These are phyloP conservation scores for Aechmea fasciata DNA, from an alignment of 176 grass and related monocot species.

Conservation along the genomic window DNA sequence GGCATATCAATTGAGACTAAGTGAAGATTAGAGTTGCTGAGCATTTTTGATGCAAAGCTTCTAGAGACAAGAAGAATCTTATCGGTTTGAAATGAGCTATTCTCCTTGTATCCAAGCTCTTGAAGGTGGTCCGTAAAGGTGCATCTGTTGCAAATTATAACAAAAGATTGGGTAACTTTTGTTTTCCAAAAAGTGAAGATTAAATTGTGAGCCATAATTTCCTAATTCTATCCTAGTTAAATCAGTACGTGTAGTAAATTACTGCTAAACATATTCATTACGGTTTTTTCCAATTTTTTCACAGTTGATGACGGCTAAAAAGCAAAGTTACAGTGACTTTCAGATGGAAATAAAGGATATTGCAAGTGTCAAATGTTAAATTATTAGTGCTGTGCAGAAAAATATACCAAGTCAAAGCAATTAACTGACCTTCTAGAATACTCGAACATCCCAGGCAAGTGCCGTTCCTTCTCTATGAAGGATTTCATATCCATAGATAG, in stretches of 20 bases:
- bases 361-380: not conserved
- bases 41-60: constrained; percentile 54
- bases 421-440: constrained; percentile 69
- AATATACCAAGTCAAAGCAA: constrained; percentile 7
- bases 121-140: constrained; percentile 67
- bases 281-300: not conserved
- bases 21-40: constrained; percentile 58
- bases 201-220: not conserved
- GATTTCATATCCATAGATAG: constrained; percentile 55
- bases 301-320: not conserved
- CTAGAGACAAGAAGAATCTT: constrained; percentile 55
- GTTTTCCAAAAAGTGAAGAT: not conserved
- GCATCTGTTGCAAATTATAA: constrained; percentile 43
- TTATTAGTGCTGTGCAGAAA: constrained; percentile 1
- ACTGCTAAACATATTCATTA: not conserved
- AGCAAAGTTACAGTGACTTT: not conserved
- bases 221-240: not conserved
- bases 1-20: constrained; percentile 88
- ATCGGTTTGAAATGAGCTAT: constrained; percentile 26
- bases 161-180: not conserved
- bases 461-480: constrained; percentile 59
- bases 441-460: constrained; percentile 78
- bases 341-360: not conserved
- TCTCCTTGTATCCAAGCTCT: constrained; percentile 29
- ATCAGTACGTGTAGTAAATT: not conserved